Evolutionary conservation across 139 green algal species (phyloP).

Genomic region (Edaphochlamys debaryana): DNA sequence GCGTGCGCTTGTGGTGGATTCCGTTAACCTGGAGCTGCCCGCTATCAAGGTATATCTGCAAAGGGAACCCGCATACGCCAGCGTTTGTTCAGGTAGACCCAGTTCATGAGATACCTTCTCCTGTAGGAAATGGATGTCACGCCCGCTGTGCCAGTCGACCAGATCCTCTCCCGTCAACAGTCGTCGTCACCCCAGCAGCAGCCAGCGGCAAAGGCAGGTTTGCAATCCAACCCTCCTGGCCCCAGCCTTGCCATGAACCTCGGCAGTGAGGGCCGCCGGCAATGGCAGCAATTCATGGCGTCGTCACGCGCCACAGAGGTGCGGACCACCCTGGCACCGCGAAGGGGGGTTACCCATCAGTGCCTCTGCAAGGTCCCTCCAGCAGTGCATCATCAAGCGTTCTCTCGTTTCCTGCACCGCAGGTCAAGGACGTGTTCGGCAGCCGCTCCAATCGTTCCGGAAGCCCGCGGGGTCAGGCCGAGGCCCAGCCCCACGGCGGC

Average conservation of each 20-base stretch:
- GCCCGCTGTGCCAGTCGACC: too few relatives aligned
- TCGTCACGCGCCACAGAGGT: slow-evolving; percentile 7
- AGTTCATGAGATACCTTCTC: background rate
- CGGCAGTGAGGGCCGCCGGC: background rate
- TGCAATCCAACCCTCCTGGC: background rate
- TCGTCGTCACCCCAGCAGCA: background rate
- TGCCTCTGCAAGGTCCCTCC: background rate
- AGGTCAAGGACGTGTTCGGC: slow-evolving; percentile 31
- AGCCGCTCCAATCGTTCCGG: background rate
- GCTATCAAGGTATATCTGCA: slow-evolving; percentile 5
- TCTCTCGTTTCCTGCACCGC: background rate
- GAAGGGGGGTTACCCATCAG: background rate
- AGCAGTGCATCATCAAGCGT: background rate
- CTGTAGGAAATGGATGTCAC: too few relatives aligned
- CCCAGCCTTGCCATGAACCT: too few relatives aligned
- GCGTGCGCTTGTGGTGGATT: slow-evolving; percentile 12
- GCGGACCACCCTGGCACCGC: background rate
- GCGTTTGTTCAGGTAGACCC: background rate
- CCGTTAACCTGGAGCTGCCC: slow-evolving; percentile 29
- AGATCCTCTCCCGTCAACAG: too few relatives aligned
- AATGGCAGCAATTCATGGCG: slow-evolving; percentile 36
- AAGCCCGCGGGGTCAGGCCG: background rate
- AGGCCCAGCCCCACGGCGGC: background rate
- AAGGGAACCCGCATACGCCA: too few relatives aligned
- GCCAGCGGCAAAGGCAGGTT: background rate